Conservation (phyloP, 2,329 filamentous ascomycete species). For the Plenodomus biglobosus region DNA sequence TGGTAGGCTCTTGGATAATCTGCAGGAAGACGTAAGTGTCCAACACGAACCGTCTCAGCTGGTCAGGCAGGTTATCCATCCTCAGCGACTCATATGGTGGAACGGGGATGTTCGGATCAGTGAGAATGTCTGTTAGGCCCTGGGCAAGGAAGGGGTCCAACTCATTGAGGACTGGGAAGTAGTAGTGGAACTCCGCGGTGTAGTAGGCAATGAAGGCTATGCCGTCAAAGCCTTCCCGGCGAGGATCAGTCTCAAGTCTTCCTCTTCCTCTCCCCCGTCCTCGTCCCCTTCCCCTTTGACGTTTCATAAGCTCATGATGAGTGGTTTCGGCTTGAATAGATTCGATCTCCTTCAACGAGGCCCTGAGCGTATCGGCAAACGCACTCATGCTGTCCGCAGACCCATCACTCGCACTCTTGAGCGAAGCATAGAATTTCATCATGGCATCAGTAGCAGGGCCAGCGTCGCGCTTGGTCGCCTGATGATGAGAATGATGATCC, state of each 20-base stretch:
- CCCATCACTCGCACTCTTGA: neutral
- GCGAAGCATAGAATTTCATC: neutral
- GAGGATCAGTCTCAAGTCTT: neutral
- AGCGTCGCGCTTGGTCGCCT: neutral
- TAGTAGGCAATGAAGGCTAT: neutral
- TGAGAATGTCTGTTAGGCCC: neutral
- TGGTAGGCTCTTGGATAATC: neutral
- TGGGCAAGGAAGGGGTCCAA: neutral
- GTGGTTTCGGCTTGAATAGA: neutral
- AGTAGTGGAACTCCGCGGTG: constrained; percentile 1
- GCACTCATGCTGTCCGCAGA: neutral
- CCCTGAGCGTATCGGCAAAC: neutral
- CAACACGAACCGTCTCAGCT: constrained; percentile 2
- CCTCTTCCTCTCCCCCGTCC: neutral
- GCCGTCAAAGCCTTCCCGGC: neutral
- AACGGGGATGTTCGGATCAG: neutral
- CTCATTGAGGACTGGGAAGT: neutral
- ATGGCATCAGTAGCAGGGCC: neutral
- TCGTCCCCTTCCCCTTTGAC: neutral
- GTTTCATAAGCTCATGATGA: neutral
- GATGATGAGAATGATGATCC: neutral
- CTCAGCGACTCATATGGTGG: neutral
- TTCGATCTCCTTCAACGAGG: neutral
- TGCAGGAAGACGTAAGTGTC: constrained; percentile 1
- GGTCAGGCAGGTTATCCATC: neutral